Conservation (phyloP, 2,329 filamentous ascomycete species). For the Ophioceras dolichostomum region DNA sequence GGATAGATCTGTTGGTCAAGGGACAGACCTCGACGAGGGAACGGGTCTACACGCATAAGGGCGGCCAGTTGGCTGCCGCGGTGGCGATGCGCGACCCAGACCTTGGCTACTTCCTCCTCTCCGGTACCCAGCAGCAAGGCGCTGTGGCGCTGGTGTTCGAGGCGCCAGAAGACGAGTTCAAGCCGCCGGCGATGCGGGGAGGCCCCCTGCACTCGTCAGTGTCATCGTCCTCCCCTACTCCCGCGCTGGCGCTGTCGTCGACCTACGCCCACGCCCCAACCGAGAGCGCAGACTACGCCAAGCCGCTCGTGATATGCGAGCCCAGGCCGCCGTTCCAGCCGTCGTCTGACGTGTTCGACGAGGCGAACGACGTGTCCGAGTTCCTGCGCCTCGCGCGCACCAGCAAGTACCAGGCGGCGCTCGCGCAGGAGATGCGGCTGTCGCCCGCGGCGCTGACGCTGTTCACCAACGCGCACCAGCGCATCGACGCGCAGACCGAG, state of each 20-base stretch:
- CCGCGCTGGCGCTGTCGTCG: slow-evolving; percentile 24
- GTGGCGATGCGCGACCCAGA: slow-evolving; percentile 46
- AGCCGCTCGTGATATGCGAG: slow-evolving; percentile 41
- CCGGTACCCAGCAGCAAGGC: slow-evolving; percentile 42
- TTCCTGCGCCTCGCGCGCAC: slow-evolving; percentile 33
- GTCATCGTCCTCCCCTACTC: no score
- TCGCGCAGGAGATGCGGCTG: slow-evolving; percentile 54
- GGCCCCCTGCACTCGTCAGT: not conserved
- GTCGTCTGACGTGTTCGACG: slow-evolving; percentile 6
- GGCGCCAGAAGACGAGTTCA: slow-evolving; percentile 37
- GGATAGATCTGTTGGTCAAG: slow-evolving; percentile 46
- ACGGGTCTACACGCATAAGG: slow-evolving; percentile 41
- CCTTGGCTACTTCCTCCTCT: slow-evolving; percentile 51
- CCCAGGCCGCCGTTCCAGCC: slow-evolving; percentile 52
- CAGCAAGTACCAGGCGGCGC: slow-evolving; percentile 41
- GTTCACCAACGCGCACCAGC: slow-evolving; percentile 60
- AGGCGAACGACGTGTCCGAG: slow-evolving; percentile 9
- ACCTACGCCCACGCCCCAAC: slow-evolving; percentile 22
- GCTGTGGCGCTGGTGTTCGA: slow-evolving; percentile 49
- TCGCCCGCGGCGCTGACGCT: slow-evolving; percentile 59
- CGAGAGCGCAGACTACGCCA: slow-evolving; percentile 18
- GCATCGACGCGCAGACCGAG: slow-evolving; percentile 58
- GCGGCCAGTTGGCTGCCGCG: slow-evolving; percentile 38
- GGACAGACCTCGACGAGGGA: slow-evolving; percentile 44
- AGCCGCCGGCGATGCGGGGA: slow-evolving; percentile 16